phyloP scores from a whole-genome alignment of 495 filamentous ascomycete genomes.

The Penicillium steckii region DNA sequence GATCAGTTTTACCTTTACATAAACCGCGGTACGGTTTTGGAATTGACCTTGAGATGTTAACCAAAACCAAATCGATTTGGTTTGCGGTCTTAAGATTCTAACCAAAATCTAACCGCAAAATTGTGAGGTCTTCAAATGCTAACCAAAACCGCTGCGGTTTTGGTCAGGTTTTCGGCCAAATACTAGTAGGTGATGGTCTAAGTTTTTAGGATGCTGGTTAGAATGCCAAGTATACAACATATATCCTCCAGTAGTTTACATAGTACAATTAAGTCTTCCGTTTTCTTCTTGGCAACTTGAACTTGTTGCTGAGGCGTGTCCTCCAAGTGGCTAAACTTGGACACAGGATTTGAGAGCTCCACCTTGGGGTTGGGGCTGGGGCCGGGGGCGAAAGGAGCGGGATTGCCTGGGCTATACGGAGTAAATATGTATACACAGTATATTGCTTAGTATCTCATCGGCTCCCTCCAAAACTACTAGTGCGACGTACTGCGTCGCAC shows the following conservation, averaged over 20 bases:
- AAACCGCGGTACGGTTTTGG: too few relatives aligned
- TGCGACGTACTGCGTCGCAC: neutral
- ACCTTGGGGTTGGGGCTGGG: neutral
- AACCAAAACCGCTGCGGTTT: too few relatives aligned
- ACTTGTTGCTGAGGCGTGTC: neutral
- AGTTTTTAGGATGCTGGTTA: neutral
- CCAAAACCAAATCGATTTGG: too few relatives aligned
- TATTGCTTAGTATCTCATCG: neutral
- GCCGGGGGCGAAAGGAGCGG: neutral
- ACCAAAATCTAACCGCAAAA: too few relatives aligned
- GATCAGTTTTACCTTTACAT: too few relatives aligned
- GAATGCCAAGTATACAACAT: neutral
- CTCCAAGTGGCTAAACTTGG: neutral
- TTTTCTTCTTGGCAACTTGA: neutral
- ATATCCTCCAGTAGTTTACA: neutral
- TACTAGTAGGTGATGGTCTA: neutral
- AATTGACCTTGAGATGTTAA: too few relatives aligned
- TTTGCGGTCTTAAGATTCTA: too few relatives aligned
- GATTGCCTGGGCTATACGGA: neutral
- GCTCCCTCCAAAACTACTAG: neutral
- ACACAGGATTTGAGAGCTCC: neutral
- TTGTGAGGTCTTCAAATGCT: too few relatives aligned
- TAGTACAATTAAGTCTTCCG: neutral
- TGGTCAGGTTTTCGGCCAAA: too few relatives aligned
- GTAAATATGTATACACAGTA: neutral